Evolutionary conservation across 306 rosid genomes (phyloP), one percentile per base, ranked within the genome.

Genomic region (Cicer pinnatifidum): DNA sequence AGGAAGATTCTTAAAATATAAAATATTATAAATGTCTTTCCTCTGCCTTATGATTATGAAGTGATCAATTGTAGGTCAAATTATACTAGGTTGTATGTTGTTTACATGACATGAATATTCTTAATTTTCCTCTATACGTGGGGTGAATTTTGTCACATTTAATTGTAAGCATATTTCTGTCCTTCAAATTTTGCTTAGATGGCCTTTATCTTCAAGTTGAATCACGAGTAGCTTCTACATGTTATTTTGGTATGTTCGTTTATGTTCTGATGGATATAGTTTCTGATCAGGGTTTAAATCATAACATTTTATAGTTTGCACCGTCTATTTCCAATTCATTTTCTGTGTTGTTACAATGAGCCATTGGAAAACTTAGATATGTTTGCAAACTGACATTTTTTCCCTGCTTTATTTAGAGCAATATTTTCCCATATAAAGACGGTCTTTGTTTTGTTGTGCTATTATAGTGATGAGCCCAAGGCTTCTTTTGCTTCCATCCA

Each of bases 1-100:
- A 88, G 72, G 92, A 89, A 62, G 90, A 84, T 77, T 53, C 86
- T 23, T 90, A 77, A 76, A 56, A 28, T 28, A 28, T 28, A 28
- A 28, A 28, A 39, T 74, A 48, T 39, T 50, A 75, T 6, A 73
- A 37, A 67, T 77, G 69, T 53, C 35, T 33, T 48, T 6, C 45
- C 20, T 28, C 35, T 16, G 57, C 39, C 66, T 54, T 61, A 19
- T 60, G 51, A 46, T 77, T 28, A 44, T 45, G 65, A 37, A 77
- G 60, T 56, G 54, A 57, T 63, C 63, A 41, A 28, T 35, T 11
- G 33, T 64, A 56, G 35, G 75, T 76, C 72, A 64, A 66, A 67
- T 71, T 58, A 78, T 44, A 20, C 40, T 51, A 35, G 23, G 38
- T 66, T 53, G 56, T 41, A 19, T 33, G 65, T 40, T 38, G 59